A percentile compares a stretch with the other conserved stretches of the same genome.
These are phyloP conservation scores for Globisporangium perplexum DNA, from an alignment of 352 stramenopile species.

Conservation along the genomic window DNA sequence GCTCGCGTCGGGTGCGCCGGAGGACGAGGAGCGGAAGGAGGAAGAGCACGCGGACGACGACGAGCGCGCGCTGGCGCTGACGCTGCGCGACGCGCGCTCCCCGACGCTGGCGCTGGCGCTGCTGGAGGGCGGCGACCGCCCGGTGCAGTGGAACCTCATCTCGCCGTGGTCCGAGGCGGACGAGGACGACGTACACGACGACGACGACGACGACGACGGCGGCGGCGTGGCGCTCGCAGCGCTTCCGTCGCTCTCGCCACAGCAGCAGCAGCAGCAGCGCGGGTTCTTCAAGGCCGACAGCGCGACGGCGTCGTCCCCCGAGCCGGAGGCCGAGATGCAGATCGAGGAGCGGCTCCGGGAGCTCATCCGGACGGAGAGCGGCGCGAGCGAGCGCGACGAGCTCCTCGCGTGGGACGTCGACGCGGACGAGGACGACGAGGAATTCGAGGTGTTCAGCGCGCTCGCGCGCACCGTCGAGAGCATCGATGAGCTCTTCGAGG, in stretches of 20 bases:
- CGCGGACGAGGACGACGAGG: constrained; percentile 14
- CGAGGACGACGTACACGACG: constrained; percentile 1
- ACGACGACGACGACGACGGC: not conserved
- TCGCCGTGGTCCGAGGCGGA: constrained; percentile 39
- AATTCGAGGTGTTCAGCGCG: constrained; percentile 13
- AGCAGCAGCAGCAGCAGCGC: not conserved
- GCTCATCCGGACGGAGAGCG: constrained; percentile 5
- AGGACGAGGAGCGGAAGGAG: not conserved
- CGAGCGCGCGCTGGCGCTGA: not conserved
- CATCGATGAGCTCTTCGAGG: constrained; percentile 6
- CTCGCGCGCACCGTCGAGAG: not conserved
- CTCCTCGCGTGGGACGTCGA: not conserved
- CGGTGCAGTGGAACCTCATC: constrained; percentile 35
- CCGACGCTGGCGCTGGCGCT: not conserved
- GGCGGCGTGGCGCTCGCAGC: not conserved
- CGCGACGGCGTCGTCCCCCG: not conserved
- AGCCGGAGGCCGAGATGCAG: constrained; percentile 1
- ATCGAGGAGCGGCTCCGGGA: constrained; percentile 12
- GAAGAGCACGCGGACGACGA: not conserved
- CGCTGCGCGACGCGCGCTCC: not conserved
- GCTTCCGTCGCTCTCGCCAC: not conserved
- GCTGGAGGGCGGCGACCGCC: not conserved
- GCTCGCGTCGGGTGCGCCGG: too few species aligned
- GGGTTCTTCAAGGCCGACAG: constrained; percentile 4
- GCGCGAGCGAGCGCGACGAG: not conserved